Conservation (phyloP, 2,329 filamentous ascomycete species). For the Pseudogymnoascus sp. region DNA sequence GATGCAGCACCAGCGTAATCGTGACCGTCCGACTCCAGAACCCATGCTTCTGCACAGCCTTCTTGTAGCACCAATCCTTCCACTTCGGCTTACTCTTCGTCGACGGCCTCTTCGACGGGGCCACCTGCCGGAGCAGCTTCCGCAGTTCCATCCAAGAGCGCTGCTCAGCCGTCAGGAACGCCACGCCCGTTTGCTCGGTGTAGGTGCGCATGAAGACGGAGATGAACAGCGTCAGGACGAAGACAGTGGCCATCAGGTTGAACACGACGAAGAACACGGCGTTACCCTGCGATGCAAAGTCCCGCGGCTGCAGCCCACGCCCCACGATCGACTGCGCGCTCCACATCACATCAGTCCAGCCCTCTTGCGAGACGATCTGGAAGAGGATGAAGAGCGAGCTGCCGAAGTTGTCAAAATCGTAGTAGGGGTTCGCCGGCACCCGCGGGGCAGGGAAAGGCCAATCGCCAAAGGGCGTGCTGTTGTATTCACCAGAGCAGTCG, state of each 20-base stretch:
- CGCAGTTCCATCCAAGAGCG: slow-evolving; percentile 93
- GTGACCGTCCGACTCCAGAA: slow-evolving; percentile 85
- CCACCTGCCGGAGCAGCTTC: slow-evolving; percentile 85
- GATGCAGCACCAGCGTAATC: slow-evolving; percentile 67
- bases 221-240: slow-evolving; percentile 93
- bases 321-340: slow-evolving; percentile 75
- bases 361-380: slow-evolving; percentile 97
- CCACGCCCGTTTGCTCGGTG: slow-evolving; percentile 95
- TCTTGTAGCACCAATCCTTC: slow-evolving; percentile 91
- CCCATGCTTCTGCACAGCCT: slow-evolving; percentile 88
- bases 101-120: slow-evolving; percentile 86
- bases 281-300: slow-evolving; percentile 68
- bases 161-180: slow-evolving; percentile 90
- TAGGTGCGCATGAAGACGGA: slow-evolving; percentile 99
- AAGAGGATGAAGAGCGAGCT: slow-evolving; percentile 91
- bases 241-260: slow-evolving; percentile 92
- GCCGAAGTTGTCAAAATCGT: slow-evolving; percentile 92
- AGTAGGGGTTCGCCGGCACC: slow-evolving; percentile 72
- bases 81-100: slow-evolving; percentile 67
- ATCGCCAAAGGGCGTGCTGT: slow-evolving; percentile 58
- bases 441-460: slow-evolving; percentile 83
- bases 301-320: slow-evolving; percentile 60
- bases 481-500: slow-evolving; percentile 79
- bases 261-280: slow-evolving; percentile 92
- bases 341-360: slow-evolving; percentile 92